These are phyloP conservation scores for Ceratocystis colombiana DNA, from an alignment of 2,329 filamentous ascomycete species.

Conservation along the genomic window DNA sequence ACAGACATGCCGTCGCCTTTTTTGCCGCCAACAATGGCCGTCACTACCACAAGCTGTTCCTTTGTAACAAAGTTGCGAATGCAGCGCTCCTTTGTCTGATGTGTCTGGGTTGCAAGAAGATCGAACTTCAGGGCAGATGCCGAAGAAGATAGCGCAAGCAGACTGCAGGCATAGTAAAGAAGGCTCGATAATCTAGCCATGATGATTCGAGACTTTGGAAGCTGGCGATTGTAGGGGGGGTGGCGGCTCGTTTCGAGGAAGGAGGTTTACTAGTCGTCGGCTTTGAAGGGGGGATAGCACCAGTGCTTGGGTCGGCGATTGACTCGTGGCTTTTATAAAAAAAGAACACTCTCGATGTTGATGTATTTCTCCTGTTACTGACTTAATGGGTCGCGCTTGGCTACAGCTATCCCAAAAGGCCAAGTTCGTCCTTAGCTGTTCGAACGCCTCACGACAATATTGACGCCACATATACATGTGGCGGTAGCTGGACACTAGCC, in stretches of 20 bases:
- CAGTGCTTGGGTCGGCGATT: neutral
- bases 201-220: neutral
- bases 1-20: constrained; percentile 87
- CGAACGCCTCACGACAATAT: neutral
- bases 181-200: constrained; percentile 30
- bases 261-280: neutral
- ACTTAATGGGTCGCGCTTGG: constrained; percentile 7
- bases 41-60: constrained; percentile 92
- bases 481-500: neutral
- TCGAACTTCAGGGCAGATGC: constrained; percentile 83
- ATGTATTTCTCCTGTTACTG: neutral
- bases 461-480: neutral
- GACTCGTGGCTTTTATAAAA: neutral
- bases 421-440: constrained; percentile 21
- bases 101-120: constrained; percentile 54
- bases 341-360: constrained; percentile 10
- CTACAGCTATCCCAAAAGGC: constrained; percentile 19
- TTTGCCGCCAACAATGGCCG: constrained; percentile 71
- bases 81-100: constrained; percentile 67
- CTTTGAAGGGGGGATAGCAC: neutral
- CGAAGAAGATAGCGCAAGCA: constrained; percentile 46
- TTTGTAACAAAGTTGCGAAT: constrained; percentile 90
- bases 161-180: constrained; percentile 49
- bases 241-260: neutral
- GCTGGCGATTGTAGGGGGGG: neutral